These are phyloP conservation scores for Cytidiella melzeri DNA, from an alignment of 768 basidiomycete species.

Conservation along the genomic window DNA sequence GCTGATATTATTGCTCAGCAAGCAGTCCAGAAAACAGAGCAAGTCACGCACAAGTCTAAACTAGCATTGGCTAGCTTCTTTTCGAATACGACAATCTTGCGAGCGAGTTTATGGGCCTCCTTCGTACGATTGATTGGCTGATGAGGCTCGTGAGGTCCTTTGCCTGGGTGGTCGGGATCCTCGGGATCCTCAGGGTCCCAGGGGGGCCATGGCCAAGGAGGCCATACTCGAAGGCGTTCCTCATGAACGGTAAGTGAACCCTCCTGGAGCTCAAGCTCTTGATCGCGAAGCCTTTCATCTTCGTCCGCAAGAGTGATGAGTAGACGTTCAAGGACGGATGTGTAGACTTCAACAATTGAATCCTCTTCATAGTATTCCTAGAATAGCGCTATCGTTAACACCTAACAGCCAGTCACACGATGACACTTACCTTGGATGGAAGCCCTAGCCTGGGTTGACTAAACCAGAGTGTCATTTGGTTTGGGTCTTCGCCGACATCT, in stretches of 20 bases:
- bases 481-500: conserved; percentile 81
- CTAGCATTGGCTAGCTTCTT: conserved; percentile 68
- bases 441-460: conserved; percentile 77
- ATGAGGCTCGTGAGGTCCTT: conserved; percentile 22
- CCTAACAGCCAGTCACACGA: neutral
- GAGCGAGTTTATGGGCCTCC: conserved; percentile 58
- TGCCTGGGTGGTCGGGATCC: conserved; percentile 20
- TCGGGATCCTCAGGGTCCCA: conserved; percentile 63
- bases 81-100: conserved; percentile 74
- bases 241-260: conserved; percentile 29
- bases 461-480: conserved; percentile 81
- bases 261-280: conserved; percentile 11
- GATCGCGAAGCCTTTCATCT: conserved; percentile 30
- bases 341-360: conserved; percentile 62
- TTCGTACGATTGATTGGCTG: conserved; percentile 47
- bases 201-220: conserved; percentile 83
- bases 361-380: conserved; percentile 90
- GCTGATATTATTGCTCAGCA: conserved; percentile 25
- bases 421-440: conserved; percentile 65
- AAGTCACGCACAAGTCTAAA: conserved; percentile 59
- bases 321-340: conserved; percentile 58
- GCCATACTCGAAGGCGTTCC: conserved; percentile 50
- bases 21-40: neutral
- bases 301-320: conserved; percentile 53
- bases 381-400: neutral